These are phyloP conservation scores for Tulasnella sp. DNA, from an alignment of 768 basidiomycete genomes.

Conservation along the genomic window DNA sequence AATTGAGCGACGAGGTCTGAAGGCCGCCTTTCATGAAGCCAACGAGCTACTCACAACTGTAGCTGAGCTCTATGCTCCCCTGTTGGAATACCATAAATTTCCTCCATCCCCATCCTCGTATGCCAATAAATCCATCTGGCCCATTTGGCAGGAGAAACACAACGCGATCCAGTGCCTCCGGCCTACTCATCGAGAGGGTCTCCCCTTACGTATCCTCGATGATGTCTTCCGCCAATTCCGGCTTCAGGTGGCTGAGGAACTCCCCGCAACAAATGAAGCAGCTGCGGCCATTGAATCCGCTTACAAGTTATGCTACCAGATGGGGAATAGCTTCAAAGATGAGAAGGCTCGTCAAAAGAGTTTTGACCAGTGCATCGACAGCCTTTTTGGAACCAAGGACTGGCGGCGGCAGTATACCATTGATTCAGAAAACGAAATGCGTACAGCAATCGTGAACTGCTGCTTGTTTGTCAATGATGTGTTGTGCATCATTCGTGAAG, in stretches of 20 bases:
- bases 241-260: background rate
- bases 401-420: background rate
- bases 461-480: background rate
- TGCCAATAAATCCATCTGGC: background rate
- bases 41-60: too few relatives aligned
- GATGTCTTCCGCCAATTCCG: conserved; percentile 6
- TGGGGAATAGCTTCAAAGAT: background rate
- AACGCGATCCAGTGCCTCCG: conserved; percentile 5
- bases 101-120: background rate
- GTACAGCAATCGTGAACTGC: background rate
- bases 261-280: background rate
- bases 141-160: background rate
- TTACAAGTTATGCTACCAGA: background rate
- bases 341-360: background rate
- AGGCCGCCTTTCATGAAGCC: too few relatives aligned
- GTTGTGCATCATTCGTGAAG: conserved; percentile 1
- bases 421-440: background rate
- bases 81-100: too few relatives aligned
- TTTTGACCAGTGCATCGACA: background rate
- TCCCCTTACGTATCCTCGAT: conserved; percentile 3
- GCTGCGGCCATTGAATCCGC: background rate
- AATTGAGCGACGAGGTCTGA: too few relatives aligned
- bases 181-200: background rate
- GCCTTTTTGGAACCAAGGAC: background rate
- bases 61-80: too few relatives aligned